Conservation (phyloP, 2,329 filamentous ascomycete species). For the Didymella glomerata region DNA sequence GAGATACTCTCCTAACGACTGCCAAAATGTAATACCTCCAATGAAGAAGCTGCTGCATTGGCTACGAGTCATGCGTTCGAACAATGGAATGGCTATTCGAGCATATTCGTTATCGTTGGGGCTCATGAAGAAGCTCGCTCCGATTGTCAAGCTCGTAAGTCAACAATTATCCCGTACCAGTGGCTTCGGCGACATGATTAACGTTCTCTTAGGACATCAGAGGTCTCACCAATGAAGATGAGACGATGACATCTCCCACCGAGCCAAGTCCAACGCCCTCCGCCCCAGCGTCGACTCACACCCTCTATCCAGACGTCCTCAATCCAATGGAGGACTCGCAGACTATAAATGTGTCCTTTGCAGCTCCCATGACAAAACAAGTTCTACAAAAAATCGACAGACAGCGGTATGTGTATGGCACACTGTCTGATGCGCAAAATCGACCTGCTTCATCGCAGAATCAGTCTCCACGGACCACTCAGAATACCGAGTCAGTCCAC, state of each 20-base stretch:
- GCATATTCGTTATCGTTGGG: constrained; percentile 38
- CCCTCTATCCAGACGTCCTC: constrained; percentile 14
- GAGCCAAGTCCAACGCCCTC: neutral
- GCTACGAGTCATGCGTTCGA: constrained; percentile 43
- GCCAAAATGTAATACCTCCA: constrained; percentile 34
- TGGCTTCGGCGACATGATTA: neutral
- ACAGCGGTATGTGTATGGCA: neutral
- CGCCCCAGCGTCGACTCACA: neutral
- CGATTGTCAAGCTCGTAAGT: constrained; percentile 23
- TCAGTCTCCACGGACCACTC: neutral
- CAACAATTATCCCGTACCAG: neutral
- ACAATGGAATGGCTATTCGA: constrained; percentile 41
- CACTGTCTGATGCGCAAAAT: neutral
- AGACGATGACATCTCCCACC: constrained; percentile 1
- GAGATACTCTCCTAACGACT: constrained; percentile 26
- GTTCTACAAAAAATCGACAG: neutral
- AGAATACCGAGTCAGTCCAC: neutral
- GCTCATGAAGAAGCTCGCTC: constrained; percentile 27
- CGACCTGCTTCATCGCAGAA: neutral
- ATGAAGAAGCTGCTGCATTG: constrained; percentile 47
- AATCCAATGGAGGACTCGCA: constrained; percentile 11
- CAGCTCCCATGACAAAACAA: neutral
- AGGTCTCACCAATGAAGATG: constrained; percentile 29
- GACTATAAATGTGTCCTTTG: neutral
- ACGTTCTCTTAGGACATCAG: constrained; percentile 23